Base-by-base conservation (phyloP, 345 rosid genomes). In the Arabidopsis suecica region DNA sequence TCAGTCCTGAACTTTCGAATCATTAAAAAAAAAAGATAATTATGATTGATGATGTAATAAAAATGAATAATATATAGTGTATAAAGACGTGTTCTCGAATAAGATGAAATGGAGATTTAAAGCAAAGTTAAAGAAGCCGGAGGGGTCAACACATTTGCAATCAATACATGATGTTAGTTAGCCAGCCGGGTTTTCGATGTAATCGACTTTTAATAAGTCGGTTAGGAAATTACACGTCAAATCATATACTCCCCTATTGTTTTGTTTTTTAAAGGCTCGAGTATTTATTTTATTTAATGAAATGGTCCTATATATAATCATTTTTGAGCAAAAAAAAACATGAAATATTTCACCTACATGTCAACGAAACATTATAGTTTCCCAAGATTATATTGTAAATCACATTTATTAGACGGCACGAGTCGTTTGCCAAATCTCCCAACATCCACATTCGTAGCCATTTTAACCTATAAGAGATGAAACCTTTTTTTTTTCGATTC, bases 321-420 rank as follows among this genome's bases (percentile, higher is more conserved):
- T 65, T 55, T 55, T 16, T 18, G 48, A 23, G 9, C 38, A 37
- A 62, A 37, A 6, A 22, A 48, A 58, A 37, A 49, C 44, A 16
- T 48, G 32, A 65, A 22, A 68, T 65, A 36, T 45, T 23, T 34
- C 30, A 51, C 4, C 25, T 42, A 47, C 3, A 36, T 34, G 59
- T 48, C 36, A 16, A 12, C 60, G 32, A 25, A 57, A 23, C 32
- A 32, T n/a, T 54, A 23, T 23, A 14, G 11, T 22, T 33, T 33
- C 51, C 16, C 33, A 59, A 11, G 18, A 65, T 56, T 23, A 65
- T 7, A 57, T 9, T 28, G 32, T 18, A 11, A 49, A 59, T 40
- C 55, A 68, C 74, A 76, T 69, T 76, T 69, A 76, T 69, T 69
- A 56, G 75, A 36, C 80, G 71, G 75, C 59, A 62, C 36, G 13